Evolutionary conservation across 2,329 filamentous ascomycete genomes (phyloP), one percentile per base, ranked within the genome.

Genomic region (Didymosphaeria variabile): DNA sequence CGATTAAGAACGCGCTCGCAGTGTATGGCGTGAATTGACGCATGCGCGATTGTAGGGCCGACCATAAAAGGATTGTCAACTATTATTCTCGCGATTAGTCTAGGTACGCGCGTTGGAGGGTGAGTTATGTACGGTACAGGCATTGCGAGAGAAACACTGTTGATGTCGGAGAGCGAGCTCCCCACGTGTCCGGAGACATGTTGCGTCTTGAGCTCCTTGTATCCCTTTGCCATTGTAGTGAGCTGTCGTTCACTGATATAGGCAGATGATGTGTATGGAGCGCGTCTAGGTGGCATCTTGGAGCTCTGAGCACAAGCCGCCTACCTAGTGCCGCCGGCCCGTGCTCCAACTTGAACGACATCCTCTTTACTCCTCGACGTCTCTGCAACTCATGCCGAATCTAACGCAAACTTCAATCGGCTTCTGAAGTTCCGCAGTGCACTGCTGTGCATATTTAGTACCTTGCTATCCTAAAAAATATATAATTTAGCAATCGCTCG

Each of bases 181-280:
- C 95, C 95, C 7, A 90, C 89, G 32, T 97, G 87, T 77, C 93
- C 92, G 57, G 94, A 97, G 73, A 99, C 95, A 78, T 97, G 97
- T 75, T 93, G 93, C 83, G 97, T 94, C 82, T 99, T 99, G 69
- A 91, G 85, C 72, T 91, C 87, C 81, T 97, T 99, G 84, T 97
- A 97, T 79, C 85, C 90, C 56, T 77, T 76, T 40, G 68, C 71
- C 77, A 79, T 79, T 52, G 49, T 58, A 51, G 26, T 10, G 61
- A 19, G 21, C 45, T 32, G 21, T 50, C 29, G 52, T 38, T 42
- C 23, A 64, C 60, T 19, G 17, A 9, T 32, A 29, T 19, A 47
- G 53, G 55, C 44, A 57, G 36, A 17, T 5, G 17, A 26, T 21
- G 44, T 47, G 13, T 21, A 15, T 10, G 17, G 17, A 19, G 10